Evolutionary conservation across 2,329 filamentous ascomycete genomes (phyloP), one percentile per base, ranked within the genome.

Genomic region (Xylaria sp.): DNA sequence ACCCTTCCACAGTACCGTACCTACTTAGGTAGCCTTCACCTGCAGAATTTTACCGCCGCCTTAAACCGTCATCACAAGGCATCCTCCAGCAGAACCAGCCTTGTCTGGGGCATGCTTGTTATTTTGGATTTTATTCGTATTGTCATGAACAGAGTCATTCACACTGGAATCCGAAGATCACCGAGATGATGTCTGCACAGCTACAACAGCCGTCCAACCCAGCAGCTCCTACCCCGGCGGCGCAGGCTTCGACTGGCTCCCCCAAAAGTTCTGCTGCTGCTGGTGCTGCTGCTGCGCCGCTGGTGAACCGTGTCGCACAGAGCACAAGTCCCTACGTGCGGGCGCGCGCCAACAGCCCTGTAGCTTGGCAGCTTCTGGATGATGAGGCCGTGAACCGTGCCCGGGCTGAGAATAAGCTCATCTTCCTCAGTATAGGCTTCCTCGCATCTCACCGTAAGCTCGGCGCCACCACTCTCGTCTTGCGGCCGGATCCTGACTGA

Each of bases 371-470:
- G 84, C 85, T 93, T 69, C 93, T 97, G 85, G 91, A 91, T 73
- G 86, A 91, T 25, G 90, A 94, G 76, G 89, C 93, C 18, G 85
- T 98, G 63, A 87, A 88, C 72, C 85, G 94, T 57, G 95, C 96
- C 18, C 92, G 89, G 80, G 88, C 86, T 74, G 89, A 94, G 74
- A 97, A 98, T 80, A 92, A 94, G 77, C 86, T 97, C 67, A 90
- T 99, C 69, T 98, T 98, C 78, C 85, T 98, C 70, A 97, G 95
- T 79, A 94, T 98, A 77, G 96, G 96, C 58, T 99, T 97, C 84
- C 92, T 92, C 23, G 94, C 96, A 51, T 98, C 96, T 80, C 95
- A 98, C 83, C 97, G 96, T 96, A 83, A 78, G 91, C 84, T 60
- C 13, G 8, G 12, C 10, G 34, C 18, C 13, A 18, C 10, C 20